Evolutionary conservation across 2,329 filamentous ascomycete species (phyloP).

Genomic region (Pleomassaria siparia): DNA sequence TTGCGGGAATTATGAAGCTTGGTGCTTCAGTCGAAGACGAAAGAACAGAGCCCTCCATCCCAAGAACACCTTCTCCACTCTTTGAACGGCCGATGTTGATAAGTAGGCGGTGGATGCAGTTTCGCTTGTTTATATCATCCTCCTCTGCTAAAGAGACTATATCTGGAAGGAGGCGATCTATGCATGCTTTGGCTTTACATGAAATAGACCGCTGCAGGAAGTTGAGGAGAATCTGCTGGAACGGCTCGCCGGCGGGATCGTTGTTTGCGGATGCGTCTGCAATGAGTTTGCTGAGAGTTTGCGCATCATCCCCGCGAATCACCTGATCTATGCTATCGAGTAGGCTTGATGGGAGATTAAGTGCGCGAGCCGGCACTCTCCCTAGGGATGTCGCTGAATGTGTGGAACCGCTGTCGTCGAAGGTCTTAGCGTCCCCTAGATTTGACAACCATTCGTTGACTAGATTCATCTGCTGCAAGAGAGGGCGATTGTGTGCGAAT

Average conservation of each 20-base stretch:
- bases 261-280: conserved; percentile 58
- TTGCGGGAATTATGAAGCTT: conserved; percentile 78
- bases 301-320: conserved; percentile 68
- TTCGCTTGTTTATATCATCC: conserved; percentile 91
- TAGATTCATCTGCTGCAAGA: conserved; percentile 60
- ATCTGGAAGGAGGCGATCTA: conserved; percentile 68
- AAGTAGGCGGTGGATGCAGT: conserved; percentile 88
- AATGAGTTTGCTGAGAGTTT: conserved; percentile 58
- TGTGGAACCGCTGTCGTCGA: conserved; percentile 73
- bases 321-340: conserved; percentile 73
- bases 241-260: conserved; percentile 50
- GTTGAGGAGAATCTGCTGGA: conserved; percentile 74
- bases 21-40: conserved; percentile 58
- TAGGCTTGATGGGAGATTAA: conserved; percentile 68
- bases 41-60: conserved; percentile 54
- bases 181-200: conserved; percentile 66
- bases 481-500: conserved; percentile 74
- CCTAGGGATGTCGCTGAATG: conserved; percentile 71
- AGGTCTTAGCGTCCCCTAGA: conserved; percentile 73
- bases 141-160: conserved; percentile 77
- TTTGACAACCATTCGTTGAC: conserved; percentile 93
- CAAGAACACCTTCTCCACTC: conserved; percentile 52
- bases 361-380: conserved; percentile 71
- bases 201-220: conserved; percentile 77
- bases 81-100: conserved; percentile 84